phyloP scores from a whole-genome alignment of 2,329 filamentous ascomycete genomes.

The Trichoderma atroviride region DNA sequence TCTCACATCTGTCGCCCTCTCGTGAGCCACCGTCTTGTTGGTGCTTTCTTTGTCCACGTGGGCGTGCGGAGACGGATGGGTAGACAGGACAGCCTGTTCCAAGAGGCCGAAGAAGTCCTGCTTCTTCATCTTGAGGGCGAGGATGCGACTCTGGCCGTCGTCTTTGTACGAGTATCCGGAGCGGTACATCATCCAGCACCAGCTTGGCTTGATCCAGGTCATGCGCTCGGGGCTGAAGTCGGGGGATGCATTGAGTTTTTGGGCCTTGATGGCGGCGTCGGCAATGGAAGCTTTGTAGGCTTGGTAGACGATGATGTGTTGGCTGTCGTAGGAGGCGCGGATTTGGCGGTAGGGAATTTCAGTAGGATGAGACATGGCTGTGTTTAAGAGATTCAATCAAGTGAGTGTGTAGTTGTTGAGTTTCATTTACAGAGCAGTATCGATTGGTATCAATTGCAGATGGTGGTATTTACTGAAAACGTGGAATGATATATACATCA shows the following conservation, averaged over 20 bases:
- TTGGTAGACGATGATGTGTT: slow-evolving; percentile 64
- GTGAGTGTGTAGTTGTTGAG: too few relatives aligned
- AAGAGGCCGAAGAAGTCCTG: slow-evolving; percentile 54
- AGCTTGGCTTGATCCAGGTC: slow-evolving; percentile 68
- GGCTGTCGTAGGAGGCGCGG: slow-evolving; percentile 52
- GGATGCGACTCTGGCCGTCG: slow-evolving; percentile 54
- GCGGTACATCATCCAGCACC: slow-evolving; percentile 67
- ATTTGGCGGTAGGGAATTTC: slow-evolving; percentile 51
- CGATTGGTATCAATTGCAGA: not conserved
- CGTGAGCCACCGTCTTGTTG: slow-evolving; percentile 29
- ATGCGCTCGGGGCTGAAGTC: slow-evolving; percentile 57
- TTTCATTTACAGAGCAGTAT: not conserved
- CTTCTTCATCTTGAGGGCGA: slow-evolving; percentile 59
- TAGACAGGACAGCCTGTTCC: slow-evolving; percentile 40
- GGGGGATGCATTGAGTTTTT: slow-evolving; percentile 56
- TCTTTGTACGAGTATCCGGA: slow-evolving; percentile 63
- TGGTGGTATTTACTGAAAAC: not conserved
- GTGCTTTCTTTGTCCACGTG: slow-evolving; percentile 2
- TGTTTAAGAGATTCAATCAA: not conserved
- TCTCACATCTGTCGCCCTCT: slow-evolving; percentile 46
- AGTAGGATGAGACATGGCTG: slow-evolving; percentile 13
- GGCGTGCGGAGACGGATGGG: slow-evolving; percentile 27
- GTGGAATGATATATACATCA: not conserved
- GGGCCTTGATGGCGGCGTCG: slow-evolving; percentile 51
- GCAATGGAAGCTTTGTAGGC: slow-evolving; percentile 60